Evolutionary conservation across 2,329 filamentous ascomycete genomes (phyloP).

Genomic region (Fusarium hostae): DNA sequence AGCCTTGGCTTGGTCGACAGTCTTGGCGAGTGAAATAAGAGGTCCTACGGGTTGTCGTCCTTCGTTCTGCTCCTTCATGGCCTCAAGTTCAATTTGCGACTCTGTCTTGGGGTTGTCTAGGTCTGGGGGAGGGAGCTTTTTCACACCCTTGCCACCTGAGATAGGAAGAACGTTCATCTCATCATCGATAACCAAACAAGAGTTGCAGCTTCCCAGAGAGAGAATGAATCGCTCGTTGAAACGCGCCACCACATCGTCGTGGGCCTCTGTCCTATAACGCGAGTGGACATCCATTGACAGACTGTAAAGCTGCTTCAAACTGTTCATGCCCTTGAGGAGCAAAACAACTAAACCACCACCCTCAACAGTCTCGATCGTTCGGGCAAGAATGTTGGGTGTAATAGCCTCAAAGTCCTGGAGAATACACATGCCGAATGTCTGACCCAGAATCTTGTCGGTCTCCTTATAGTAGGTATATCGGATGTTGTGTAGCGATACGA

Average conservation of each 20-base stretch:
- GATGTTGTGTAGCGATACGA: conserved; percentile 95
- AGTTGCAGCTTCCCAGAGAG: conserved; percentile 93
- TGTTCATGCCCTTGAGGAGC: conserved; percentile 94
- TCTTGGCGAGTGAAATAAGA: conserved; percentile 85
- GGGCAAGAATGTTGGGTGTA: conserved; percentile 94
- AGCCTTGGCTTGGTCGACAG: conserved; percentile 95
- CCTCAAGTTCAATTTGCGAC: conserved; percentile 79
- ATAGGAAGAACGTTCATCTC: conserved; percentile 98
- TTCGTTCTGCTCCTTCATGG: conserved; percentile 86
- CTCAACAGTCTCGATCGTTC: conserved; percentile 97
- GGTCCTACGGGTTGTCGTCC: conserved; percentile 89
- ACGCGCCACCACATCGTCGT: conserved; percentile 91
- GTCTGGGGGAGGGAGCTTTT: conserved; percentile 80
- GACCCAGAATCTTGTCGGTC: conserved; percentile 97
- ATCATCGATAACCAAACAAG: conserved; percentile 95
- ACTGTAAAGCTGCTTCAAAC: conserved; percentile 96
- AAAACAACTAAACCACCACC: conserved; percentile 92
- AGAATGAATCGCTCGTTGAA: conserved; percentile 99
- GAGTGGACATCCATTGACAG: conserved; percentile 98
- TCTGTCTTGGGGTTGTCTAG: conserved; percentile 77
- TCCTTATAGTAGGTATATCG: conserved; percentile 99
- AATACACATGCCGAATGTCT: conserved; percentile 98
- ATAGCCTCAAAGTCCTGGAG: conserved; percentile 98
- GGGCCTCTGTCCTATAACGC: conserved; percentile 94
- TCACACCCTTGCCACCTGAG: conserved; percentile 91